Evolutionary conservation across 768 basidiomycete species (phyloP).

Genomic region (Pulveroboletus frians): DNA sequence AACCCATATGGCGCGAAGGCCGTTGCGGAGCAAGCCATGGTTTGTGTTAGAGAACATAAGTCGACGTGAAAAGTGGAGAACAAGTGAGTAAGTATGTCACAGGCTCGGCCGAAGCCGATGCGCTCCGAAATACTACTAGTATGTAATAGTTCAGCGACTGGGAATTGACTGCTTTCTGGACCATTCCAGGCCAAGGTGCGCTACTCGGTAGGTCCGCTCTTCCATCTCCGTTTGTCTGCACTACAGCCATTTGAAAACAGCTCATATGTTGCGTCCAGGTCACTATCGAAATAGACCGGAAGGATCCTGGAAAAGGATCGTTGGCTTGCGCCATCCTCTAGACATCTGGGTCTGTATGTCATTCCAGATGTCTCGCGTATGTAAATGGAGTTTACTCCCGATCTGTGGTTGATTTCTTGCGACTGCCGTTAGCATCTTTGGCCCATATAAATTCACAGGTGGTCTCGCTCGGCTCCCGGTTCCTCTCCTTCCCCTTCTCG

Average conservation of each 20-base stretch:
- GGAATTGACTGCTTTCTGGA: neutral
- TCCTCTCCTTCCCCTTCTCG: slow-evolving; percentile 1
- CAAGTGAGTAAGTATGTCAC: neutral
- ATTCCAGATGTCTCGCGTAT: slow-evolving; percentile 6
- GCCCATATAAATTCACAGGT: slow-evolving; percentile 23
- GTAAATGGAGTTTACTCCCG: slow-evolving; percentile 8
- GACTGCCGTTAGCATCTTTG: slow-evolving; percentile 3
- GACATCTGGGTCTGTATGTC: slow-evolving; percentile 5
- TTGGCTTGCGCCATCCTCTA: neutral
- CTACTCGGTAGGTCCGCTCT: neutral
- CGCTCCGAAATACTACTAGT: neutral
- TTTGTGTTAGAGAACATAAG: slow-evolving; percentile 6
- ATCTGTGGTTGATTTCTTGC: slow-evolving; percentile 1
- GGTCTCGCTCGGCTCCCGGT: neutral
- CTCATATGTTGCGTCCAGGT: neutral
- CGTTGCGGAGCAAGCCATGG: slow-evolving; percentile 22
- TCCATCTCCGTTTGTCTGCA: neutral
- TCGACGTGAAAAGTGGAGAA: neutral
- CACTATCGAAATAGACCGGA: neutral
- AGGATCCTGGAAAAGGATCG: neutral
- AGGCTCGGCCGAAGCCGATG: slow-evolving; percentile 8
- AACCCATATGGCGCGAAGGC: slow-evolving; percentile 57
- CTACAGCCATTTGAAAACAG: neutral
- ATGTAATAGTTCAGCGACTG: neutral
- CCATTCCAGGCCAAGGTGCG: neutral